These are phyloP conservation scores for Sarocladiaceae sp. DNA, from an alignment of 2,329 filamentous ascomycete genomes.

Conservation along the genomic window DNA sequence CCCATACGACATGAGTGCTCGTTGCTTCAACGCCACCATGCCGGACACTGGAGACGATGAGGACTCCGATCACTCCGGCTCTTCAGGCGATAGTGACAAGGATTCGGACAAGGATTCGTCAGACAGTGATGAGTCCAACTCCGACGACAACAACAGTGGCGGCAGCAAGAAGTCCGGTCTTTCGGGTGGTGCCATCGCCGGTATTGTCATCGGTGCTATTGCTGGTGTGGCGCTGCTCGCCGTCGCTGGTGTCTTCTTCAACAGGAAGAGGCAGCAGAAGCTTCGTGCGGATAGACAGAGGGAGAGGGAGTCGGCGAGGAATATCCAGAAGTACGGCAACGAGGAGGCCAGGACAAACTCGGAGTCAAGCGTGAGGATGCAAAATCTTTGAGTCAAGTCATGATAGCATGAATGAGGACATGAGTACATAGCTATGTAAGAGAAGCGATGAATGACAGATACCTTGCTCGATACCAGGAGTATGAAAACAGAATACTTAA, in stretches of 20 bases:
- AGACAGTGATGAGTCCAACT: conserved; percentile 12
- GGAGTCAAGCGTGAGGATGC: conserved; percentile 15
- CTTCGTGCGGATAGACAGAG: conserved; percentile 19
- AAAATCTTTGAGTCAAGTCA: conserved; percentile 16
- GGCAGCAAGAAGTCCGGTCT: conserved; percentile 32
- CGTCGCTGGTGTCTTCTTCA: conserved; percentile 56
- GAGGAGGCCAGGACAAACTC: conserved; percentile 17
- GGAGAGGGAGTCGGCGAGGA: conserved; percentile 22
- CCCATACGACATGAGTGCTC: conserved; percentile 27
- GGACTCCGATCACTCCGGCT: conserved; percentile 12
- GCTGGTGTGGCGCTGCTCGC: conserved; percentile 57
- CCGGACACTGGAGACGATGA: conserved; percentile 17
- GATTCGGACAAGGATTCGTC: neutral
- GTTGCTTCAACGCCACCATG: conserved; percentile 42
- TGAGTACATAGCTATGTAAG: too few relatives aligned
- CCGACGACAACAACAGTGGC: conserved; percentile 15
- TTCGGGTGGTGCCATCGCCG: conserved; percentile 68
- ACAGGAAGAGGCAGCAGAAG: conserved; percentile 25
- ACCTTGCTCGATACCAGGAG: too few relatives aligned
- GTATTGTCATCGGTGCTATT: conserved; percentile 68
- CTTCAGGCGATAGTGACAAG: conserved; percentile 11
- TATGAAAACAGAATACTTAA: too few relatives aligned
- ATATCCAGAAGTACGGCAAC: conserved; percentile 15
- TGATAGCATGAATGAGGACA: too few relatives aligned
- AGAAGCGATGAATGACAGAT: too few relatives aligned